Evolutionary conservation across 2,329 filamentous ascomycete species (phyloP), one percentile per base, ranked within the genome.

Genomic region (Talaromyces sp.): DNA sequence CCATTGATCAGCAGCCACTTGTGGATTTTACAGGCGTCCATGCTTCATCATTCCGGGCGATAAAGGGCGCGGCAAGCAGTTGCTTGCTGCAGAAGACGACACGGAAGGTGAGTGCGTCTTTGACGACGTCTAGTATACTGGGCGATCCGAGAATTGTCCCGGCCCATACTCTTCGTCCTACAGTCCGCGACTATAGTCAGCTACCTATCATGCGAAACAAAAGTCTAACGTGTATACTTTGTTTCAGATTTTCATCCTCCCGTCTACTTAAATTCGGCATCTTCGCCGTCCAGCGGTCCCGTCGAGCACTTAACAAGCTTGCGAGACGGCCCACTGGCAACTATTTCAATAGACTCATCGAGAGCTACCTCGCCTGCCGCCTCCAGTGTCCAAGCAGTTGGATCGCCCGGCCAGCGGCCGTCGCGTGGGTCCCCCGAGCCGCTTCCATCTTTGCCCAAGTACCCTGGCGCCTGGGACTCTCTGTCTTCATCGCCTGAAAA

Each of bases 51-150:
- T 78, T 78, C 71, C 75, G 72, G 71, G 71, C 69, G 66, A 73
- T 77, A 78, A 75, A 67, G 69, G 71, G 70, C 75, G 77, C 77
- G 73, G 76, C 76, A 78, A 78, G 77, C 76, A 73, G 74, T 73
- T 75, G 77, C 76, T 79, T 78, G 76, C 76, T 77, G 75, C 76
- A 74, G 72, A 71, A 74, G 75, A 76, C 75, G 74, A 78, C 70
- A 77, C 76, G 76, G 77, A 78, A 76, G 73, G 77, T 78, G 68
- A 64, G 76, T 75, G 23, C 14, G 8, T 9, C 5, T 47, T 23
- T 18, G 23, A 27, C 18, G 44, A 12, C 44, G 44, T 47, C 5
- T 16, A 40, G n/a, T 12, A 27, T 47, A 27, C 23, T 27, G 44
- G n/a, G 5, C 18, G n/a, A 10, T 18, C 8, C n/a, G 8, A 47